A percentile compares a stretch with the other conserved stretches of the same genome.
phyloP scores from a whole-genome alignment of 331 rosid genomes.

The Spiraea crenata region DNA sequence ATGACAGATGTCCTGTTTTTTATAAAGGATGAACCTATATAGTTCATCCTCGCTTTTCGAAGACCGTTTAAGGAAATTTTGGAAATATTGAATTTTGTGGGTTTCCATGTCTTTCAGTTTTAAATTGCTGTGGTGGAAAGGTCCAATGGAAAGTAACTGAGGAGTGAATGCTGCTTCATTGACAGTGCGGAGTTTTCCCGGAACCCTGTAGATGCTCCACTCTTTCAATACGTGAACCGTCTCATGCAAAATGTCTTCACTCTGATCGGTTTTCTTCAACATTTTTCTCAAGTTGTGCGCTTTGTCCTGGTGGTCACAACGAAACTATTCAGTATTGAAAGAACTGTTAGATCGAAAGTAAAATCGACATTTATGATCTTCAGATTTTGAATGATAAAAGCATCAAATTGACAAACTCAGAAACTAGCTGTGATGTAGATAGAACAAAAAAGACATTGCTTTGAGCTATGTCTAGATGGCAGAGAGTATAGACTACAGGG shows the following conservation, averaged over 20 bases:
- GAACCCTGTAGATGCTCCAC: slow-evolving; percentile 28
- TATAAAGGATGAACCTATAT: not conserved
- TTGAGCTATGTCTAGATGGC: too few relatives aligned
- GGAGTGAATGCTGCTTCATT: slow-evolving; percentile 33
- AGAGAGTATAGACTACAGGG: too few relatives aligned
- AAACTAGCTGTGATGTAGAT: too few relatives aligned
- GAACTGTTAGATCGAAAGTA: too few relatives aligned
- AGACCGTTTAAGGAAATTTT: not conserved
- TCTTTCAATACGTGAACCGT: not conserved
- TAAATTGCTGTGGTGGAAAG: slow-evolving; percentile 21
- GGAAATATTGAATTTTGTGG: not conserved
- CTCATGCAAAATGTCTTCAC: too few relatives aligned
- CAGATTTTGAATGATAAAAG: too few relatives aligned
- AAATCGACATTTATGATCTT: too few relatives aligned
- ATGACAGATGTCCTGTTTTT: not conserved
- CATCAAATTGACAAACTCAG: too few relatives aligned
- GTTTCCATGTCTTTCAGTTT: slow-evolving; percentile 14
- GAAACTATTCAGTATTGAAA: too few relatives aligned
- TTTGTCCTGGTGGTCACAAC: not conserved
- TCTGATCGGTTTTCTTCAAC: not conserved
- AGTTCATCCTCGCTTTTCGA: not conserved
- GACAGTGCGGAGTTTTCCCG: slow-evolving; percentile 5
- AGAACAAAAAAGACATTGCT: too few relatives aligned
- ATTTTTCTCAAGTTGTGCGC: not conserved
- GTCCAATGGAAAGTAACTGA: slow-evolving; percentile 30